phyloP scores from a whole-genome alignment of 2,329 filamentous ascomycete species.

The Verticillium isaacii region DNA sequence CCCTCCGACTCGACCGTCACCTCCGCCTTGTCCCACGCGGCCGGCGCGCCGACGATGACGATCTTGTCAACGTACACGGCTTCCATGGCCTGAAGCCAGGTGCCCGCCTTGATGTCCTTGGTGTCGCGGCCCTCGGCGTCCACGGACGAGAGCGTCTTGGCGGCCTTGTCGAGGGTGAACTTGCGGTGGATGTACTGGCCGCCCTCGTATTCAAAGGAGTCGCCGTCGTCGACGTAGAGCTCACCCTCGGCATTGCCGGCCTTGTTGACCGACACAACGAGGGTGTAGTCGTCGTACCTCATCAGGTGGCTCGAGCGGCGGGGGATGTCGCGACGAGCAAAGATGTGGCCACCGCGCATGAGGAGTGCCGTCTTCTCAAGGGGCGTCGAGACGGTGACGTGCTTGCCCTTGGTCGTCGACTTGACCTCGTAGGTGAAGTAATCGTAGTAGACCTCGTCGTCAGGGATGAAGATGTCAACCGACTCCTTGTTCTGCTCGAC shows the following conservation, averaged over 20 bases:
- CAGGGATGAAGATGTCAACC: conserved; percentile 80
- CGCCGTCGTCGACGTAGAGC: conserved; percentile 89
- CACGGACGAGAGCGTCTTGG: conserved; percentile 60
- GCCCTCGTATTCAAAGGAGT: conserved; percentile 80
- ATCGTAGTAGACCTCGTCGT: conserved; percentile 87
- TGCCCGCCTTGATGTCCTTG: conserved; percentile 55
- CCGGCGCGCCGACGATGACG: conserved; percentile 74
- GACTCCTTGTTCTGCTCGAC: conserved; percentile 69
- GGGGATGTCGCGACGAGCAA: conserved; percentile 83
- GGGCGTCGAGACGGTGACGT: conserved; percentile 67
- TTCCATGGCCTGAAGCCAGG: conserved; percentile 75
- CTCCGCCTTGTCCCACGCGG: conserved; percentile 64
- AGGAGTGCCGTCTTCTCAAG: conserved; percentile 84
- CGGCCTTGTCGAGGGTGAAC: conserved; percentile 55
- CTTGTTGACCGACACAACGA: conserved; percentile 72
- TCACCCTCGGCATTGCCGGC: conserved; percentile 62
- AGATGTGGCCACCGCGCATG: conserved; percentile 89
- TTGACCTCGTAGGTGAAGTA: conserved; percentile 86
- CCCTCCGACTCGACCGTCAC: conserved; percentile 51
- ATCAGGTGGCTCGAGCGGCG: conserved; percentile 83
- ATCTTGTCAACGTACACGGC: conserved; percentile 79
- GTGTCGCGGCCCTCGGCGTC: conserved; percentile 54
- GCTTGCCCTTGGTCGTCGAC: conserved; percentile 63
- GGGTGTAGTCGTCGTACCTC: conserved; percentile 91
- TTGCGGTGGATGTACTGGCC: conserved; percentile 84